Evolutionary conservation across 768 basidiomycete species (phyloP).

Genomic region (Rhizopogon vesiculosus): DNA sequence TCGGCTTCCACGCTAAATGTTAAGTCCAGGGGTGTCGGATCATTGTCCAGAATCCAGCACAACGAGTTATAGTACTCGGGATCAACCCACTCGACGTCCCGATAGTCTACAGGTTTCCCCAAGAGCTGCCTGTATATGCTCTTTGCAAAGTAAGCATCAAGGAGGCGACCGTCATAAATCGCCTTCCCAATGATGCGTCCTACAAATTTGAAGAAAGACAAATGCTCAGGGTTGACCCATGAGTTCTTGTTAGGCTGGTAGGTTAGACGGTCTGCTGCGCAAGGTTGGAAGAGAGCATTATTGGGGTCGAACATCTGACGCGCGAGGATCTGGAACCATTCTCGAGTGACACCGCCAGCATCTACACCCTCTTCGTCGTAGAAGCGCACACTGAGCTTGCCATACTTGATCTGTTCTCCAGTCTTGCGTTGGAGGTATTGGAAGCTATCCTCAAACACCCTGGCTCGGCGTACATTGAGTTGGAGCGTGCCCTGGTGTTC

Average conservation of each 20-base stretch:
- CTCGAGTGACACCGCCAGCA: constrained; percentile 95
- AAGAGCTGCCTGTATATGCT: constrained; percentile 95
- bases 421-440: constrained; percentile 83
- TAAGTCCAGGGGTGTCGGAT: constrained; percentile 79
- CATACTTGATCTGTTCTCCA: constrained; percentile 96
- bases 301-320: constrained; percentile 99
- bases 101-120: constrained; percentile 91
- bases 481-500: constrained; percentile 83
- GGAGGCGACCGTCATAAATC: constrained; percentile 90
- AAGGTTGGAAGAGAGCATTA: constrained; percentile 97
- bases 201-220: constrained; percentile 98
- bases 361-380: constrained; percentile 98
- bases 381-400: constrained; percentile 94
- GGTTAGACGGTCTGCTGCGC: constrained; percentile 89
- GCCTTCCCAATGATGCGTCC: constrained; percentile 97
- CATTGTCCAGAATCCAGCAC: constrained; percentile 98
- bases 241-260: constrained; percentile 96
- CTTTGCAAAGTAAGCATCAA: constrained; percentile 97
- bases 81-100: constrained; percentile 96
- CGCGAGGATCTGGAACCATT: constrained; percentile 98
- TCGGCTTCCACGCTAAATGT: constrained; percentile 96
- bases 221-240: constrained; percentile 91
- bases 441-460: constrained; percentile 98
- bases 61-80: constrained; percentile 98
- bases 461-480: constrained; percentile 82